Conservation (phyloP, 768 basidiomycete species). For the Agaricus bisporus region DNA sequence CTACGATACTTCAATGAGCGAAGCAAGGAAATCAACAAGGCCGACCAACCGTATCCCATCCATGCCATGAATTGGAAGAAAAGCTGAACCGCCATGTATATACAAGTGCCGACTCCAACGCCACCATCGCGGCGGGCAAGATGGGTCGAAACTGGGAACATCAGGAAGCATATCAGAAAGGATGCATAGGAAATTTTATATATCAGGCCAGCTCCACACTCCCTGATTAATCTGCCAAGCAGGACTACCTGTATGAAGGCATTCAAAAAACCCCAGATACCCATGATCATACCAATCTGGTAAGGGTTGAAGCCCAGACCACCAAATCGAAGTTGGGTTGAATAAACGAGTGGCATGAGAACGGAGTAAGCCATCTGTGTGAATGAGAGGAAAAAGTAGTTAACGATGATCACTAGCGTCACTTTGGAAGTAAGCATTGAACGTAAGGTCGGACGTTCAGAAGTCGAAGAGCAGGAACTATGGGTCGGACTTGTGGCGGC, state of each 20-base stretch:
- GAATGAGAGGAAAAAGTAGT: constrained; percentile 30
- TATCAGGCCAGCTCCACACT: constrained; percentile 47
- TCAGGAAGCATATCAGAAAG: constrained; percentile 19
- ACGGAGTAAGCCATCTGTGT: constrained; percentile 29
- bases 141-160: constrained; percentile 30
- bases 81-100: constrained; percentile 28
- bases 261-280: constrained; percentile 39
- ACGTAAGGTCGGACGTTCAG: constrained; percentile 12
- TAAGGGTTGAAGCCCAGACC: constrained; percentile 63
- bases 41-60: constrained; percentile 31
- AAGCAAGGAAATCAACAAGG: background rate
- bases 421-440: constrained; percentile 21
- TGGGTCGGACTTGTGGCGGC: constrained; percentile 3
- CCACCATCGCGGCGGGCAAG: constrained; percentile 27
- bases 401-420: constrained; percentile 25
- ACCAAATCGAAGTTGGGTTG: constrained; percentile 55
- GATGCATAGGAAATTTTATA: constrained; percentile 31
- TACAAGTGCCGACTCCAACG: constrained; percentile 23
- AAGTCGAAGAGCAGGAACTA: background rate
- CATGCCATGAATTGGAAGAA: constrained; percentile 19
- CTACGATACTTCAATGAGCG: constrained; percentile 24
- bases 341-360: constrained; percentile 38
- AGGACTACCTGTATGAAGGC: constrained; percentile 44
- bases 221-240: constrained; percentile 44
- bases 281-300: constrained; percentile 54